Percentiles rank a stretch among this genome's conserved stretches.
Conservation (phyloP, 2,329 filamentous ascomycete species). For the Macrophomina tecta region DNA sequence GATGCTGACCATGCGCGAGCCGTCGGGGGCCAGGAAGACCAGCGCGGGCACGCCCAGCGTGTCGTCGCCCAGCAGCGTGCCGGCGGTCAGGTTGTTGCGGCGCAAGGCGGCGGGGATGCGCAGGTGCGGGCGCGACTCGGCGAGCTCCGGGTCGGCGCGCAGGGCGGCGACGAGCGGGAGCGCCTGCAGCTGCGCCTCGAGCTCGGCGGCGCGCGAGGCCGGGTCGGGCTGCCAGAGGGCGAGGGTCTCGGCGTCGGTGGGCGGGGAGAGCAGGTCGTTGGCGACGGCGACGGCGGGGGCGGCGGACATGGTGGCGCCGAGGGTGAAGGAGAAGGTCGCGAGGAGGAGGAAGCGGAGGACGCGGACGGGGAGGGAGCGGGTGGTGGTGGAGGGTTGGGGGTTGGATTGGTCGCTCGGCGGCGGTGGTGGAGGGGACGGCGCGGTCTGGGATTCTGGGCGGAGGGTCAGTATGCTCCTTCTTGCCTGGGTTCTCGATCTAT, state of each 20-base stretch:
- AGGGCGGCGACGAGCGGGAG: slow-evolving; percentile 77
- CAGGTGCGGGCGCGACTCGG: slow-evolving; percentile 79
- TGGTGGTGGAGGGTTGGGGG: not conserved
- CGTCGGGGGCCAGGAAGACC: slow-evolving; percentile 69
- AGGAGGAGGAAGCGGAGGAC: slow-evolving; percentile 55
- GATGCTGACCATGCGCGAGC: slow-evolving; percentile 64
- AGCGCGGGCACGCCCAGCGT: slow-evolving; percentile 83
- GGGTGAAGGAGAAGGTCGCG: slow-evolving; percentile 54
- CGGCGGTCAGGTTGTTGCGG: slow-evolving; percentile 78
- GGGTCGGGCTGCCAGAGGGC: slow-evolving; percentile 66
- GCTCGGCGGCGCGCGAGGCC: slow-evolving; percentile 54
- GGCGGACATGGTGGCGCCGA: slow-evolving; percentile 65
- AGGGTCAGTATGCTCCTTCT: not conserved
- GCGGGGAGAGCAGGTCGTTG: slow-evolving; percentile 58
- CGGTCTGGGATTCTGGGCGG: not conserved
- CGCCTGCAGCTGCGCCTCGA: slow-evolving; percentile 75
- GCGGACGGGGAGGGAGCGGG: slow-evolving; percentile 38
- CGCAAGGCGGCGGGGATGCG: slow-evolving; percentile 78
- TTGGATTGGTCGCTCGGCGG: not conserved
- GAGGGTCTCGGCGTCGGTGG: slow-evolving; percentile 76
- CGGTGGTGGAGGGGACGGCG: not conserved
- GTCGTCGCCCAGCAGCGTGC: slow-evolving; percentile 75
- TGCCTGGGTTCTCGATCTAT: too few relatives aligned
- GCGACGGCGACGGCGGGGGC: slow-evolving; percentile 59
- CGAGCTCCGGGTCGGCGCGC: slow-evolving; percentile 50